These are phyloP conservation scores for Pleochaeta shiraiana DNA, from an alignment of 2,329 filamentous ascomycete genomes.

Conservation along the genomic window DNA sequence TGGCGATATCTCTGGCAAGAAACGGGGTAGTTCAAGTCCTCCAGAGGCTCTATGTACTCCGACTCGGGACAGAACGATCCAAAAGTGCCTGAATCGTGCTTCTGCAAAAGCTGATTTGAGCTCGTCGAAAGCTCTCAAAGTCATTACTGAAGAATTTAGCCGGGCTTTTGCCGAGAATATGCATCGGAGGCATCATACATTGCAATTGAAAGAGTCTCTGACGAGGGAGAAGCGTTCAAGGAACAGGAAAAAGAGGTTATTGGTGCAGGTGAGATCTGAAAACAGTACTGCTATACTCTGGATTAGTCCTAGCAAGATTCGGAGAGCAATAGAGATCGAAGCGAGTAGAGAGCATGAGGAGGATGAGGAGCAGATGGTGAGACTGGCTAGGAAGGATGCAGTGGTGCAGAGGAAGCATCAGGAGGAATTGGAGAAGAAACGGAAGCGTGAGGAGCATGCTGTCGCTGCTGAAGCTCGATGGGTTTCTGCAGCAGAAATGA, in stretches of 20 bases:
- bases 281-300: not conserved
- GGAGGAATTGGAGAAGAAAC: not conserved
- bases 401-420: not conserved
- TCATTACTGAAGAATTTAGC: not conserved
- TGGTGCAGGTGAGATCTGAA: not conserved
- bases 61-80: too few relatives aligned
- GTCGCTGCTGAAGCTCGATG: not conserved
- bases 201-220: not conserved
- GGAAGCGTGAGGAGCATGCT: not conserved
- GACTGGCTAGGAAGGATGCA: not conserved
- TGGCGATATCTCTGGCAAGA: too few relatives aligned
- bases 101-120: too few relatives aligned
- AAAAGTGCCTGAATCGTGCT: too few relatives aligned
- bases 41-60: too few relatives aligned
- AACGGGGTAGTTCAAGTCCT: too few relatives aligned
- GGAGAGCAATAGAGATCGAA: not conserved
- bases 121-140: not conserved
- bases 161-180: not conserved
- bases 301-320: not conserved
- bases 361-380: not conserved
- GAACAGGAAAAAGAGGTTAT: not conserved
- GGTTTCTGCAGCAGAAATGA: not conserved
- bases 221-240: not conserved
- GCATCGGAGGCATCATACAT: not conserved
- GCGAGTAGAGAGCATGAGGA: not conserved